Evolutionary conservation across 2,329 filamentous ascomycete genomes (phyloP).

Genomic region (Paradendryphiella salina): DNA sequence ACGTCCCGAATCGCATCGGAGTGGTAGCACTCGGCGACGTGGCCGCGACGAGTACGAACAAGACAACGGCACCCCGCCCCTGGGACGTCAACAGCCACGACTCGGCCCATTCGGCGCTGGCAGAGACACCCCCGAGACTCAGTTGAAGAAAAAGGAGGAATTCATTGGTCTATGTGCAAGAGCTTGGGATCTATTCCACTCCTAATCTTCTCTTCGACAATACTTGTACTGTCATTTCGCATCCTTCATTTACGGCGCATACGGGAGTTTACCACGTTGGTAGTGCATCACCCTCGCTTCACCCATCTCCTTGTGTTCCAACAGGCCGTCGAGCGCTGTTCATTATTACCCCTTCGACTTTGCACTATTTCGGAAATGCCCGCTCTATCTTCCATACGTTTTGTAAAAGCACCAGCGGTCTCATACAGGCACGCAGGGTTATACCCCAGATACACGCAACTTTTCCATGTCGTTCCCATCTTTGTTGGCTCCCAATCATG

Average conservation of each 20-base stretch:
- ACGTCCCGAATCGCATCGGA: constrained; percentile 47
- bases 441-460: constrained; percentile 16
- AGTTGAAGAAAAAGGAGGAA: constrained; percentile 86
- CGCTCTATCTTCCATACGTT: constrained; percentile 13
- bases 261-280: constrained; percentile 27
- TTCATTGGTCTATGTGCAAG: constrained; percentile 84
- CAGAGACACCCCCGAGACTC: constrained; percentile 79
- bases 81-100: constrained; percentile 63
- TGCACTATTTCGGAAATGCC: constrained; percentile 10
- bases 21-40: constrained; percentile 70
- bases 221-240: constrained; percentile 12
- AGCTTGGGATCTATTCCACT: constrained; percentile 98
- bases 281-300: constrained; percentile 28
- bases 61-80: constrained; percentile 82
- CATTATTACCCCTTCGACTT: constrained; percentile 19
- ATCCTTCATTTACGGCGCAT: constrained; percentile 20
- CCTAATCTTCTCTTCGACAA: constrained; percentile 53
- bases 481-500: too few relatives aligned
- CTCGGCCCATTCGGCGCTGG: constrained; percentile 75
- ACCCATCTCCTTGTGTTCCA: constrained; percentile 22
- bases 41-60: constrained; percentile 86
- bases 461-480: constrained; percentile 7
- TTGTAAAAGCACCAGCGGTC: constrained; percentile 32
- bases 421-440: constrained; percentile 31
- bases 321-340: constrained; percentile 11